Evolutionary conservation across 371 early-diverging fungal genomes (phyloP).

Genomic region (Chytridium lagenaria): DNA sequence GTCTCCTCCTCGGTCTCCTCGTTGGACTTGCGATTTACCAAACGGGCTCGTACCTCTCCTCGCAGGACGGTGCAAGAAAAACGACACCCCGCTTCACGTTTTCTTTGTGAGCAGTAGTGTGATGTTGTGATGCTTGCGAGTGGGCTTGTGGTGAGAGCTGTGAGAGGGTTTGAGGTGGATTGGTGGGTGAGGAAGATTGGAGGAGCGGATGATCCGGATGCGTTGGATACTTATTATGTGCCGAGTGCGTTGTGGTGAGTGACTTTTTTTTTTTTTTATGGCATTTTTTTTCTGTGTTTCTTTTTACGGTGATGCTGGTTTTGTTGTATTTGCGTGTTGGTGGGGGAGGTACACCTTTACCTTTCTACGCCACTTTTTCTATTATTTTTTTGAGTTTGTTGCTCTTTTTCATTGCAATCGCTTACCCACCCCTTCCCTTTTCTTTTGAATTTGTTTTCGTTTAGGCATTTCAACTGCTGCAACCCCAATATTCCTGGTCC

Average conservation of each 20-base stretch:
- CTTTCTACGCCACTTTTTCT: no score
- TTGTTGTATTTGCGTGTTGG: no score
- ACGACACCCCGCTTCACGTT: slow-evolving; percentile 55
- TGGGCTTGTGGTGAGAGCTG: slow-evolving; percentile 70
- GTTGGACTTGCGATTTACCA: slow-evolving; percentile 74
- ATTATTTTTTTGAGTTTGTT: neutral
- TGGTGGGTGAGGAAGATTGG: slow-evolving; percentile 15
- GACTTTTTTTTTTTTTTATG: neutral
- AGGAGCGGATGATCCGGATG: slow-evolving; percentile 13
- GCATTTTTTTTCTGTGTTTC: no score
- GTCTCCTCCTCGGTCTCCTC: slow-evolving; percentile 66
- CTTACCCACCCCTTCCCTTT: neutral
- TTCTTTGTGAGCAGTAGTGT: slow-evolving; percentile 79
- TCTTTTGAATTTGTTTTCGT: neutral
- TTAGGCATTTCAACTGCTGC: slow-evolving; percentile 58
- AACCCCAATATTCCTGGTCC: slow-evolving; percentile 59
- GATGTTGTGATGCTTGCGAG: slow-evolving; percentile 76
- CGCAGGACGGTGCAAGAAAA: neutral
- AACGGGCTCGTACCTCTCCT: slow-evolving; percentile 45
- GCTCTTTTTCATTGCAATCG: neutral
- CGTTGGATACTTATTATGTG: neutral
- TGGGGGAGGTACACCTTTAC: no score
- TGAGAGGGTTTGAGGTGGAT: slow-evolving; percentile 62
- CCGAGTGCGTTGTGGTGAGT: slow-evolving; percentile 7
- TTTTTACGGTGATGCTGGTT: no score